Evolutionary conservation across 345 rosid genomes (phyloP), one percentile per base, ranked within the genome.

Genomic region (Camelina hispida): DNA sequence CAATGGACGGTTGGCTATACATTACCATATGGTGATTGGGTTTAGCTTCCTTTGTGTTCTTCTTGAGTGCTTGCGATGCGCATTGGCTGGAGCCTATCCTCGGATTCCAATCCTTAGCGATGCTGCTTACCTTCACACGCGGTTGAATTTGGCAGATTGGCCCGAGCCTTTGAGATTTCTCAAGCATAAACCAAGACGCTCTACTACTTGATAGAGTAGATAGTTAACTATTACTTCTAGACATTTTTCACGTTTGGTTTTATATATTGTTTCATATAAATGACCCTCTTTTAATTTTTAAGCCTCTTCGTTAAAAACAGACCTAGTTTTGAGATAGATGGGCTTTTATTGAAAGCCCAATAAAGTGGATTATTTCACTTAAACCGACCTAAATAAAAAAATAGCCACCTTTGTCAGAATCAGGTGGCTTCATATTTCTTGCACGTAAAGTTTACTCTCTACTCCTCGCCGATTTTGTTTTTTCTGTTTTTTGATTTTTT

Each of bases 31-130:
- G 56, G 57, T 52, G n/a, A 22, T 52, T 8, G 6, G 57, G 25
- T 52, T 52, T 52, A 52, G 30, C 30, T 52, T 9, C 57, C 2
- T 52, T 20, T 52, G 57, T 52, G 15, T 52, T 13, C 57, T 20
- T 52, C 30, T 52, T 22, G 32, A 52, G 14, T 52, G 57, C 7
- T 52, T 52, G 10, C 30, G 57, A 1, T 52, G 57, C 7, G 57
- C 57, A 11, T 10, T 52, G 15, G 30, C 32, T 52, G 32, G 57
- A 52, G 2, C 4, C n/a, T 52, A 22, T 52, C 92, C 75, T 52
- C 77, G 75, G 16, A 42, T 87, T 51, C 89, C 94, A 16, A 35
- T 82, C 30, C 28, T 87, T 12, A 86, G 86, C 15, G 89, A 84
- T 23, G 86, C 92, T 40, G 94, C 91, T 10, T 13, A 20, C 28